Evolutionary conservation across 2,329 filamentous ascomycete genomes (phyloP), one percentile per base, ranked within the genome.

Genomic region (Colletotrichum brevisporum): DNA sequence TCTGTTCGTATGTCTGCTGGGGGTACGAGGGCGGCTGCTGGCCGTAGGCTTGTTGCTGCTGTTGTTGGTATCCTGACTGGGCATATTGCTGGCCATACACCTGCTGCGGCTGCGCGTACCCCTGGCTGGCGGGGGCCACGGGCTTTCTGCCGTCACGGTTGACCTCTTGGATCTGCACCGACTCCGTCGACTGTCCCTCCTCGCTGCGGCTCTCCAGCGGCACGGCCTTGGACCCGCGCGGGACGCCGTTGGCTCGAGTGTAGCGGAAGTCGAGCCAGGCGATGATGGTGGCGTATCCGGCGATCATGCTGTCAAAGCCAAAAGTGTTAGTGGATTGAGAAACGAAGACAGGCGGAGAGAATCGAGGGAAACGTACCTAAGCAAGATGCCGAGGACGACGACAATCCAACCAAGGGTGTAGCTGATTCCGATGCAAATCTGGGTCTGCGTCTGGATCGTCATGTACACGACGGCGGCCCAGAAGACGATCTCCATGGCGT

Each of bases 401-500:
- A 69, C 55, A 41, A 69, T 31, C 62, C 66, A 66, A 47, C 63
- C 60, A 39, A 71, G 31, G 39, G 53, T 54, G 67, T 67, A 71
- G 67, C 43, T 67, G 31, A 48, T 57, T 12, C 70, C 67, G 18
- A 61, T 21, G 55, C 70, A 71, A 21, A 41, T 16, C 24, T 55
- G 54, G 13, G 63, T 67, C 2, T 64, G 61, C 9, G 57, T 51
- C 58, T 66, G 63, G 52, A 70, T 67, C 31, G 69, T 67, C n/a
- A 77, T 39, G 1, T 76, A 72, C 27, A 75, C 56, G 1, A 78
- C 74, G 0, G 73, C 76, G 52, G 75, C 75, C 82, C 83, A 84
- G 71, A 83, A 83, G 15, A 83, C 74, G 15, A 80, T 71, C 70
- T 85, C 82, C 16, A 84, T 72, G 53, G 70, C 74, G 73, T 81